Conservation (phyloP, 2,329 filamentous ascomycete species). For the Beauveria rudraprayagi region DNA sequence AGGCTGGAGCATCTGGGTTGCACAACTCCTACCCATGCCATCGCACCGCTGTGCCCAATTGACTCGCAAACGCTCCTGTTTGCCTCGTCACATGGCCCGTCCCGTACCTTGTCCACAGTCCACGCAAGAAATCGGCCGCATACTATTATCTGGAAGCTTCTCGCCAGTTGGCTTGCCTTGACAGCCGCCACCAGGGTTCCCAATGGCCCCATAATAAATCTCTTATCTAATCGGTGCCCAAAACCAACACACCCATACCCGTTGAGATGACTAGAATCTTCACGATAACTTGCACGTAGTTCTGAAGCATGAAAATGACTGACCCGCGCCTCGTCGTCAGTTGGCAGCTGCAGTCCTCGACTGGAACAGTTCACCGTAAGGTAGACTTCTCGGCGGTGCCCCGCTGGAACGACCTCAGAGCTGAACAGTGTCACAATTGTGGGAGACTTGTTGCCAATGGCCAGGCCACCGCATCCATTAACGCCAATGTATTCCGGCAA, state of each 20-base stretch:
- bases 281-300: not conserved
- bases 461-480: not conserved
- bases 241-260: not conserved
- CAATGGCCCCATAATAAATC: not conserved
- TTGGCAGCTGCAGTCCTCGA: too few relatives aligned
- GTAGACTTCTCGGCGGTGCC: not conserved
- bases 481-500: not conserved
- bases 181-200: constrained; percentile 6
- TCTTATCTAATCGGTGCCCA: not conserved
- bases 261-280: not conserved
- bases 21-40: not conserved
- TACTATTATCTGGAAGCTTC: constrained; percentile 1
- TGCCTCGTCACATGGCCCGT: not conserved
- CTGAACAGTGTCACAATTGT: not conserved
- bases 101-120: too few relatives aligned
- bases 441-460: not conserved
- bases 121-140: not conserved
- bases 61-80: not conserved
- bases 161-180: not conserved
- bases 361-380: too few relatives aligned
- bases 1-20: not conserved
- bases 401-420: not conserved
- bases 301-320: too few relatives aligned
- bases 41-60: not conserved
- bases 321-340: too few relatives aligned